phyloP scores from a whole-genome alignment of 1,139 yeast genomes.

The Hansenula lynferdii region DNA sequence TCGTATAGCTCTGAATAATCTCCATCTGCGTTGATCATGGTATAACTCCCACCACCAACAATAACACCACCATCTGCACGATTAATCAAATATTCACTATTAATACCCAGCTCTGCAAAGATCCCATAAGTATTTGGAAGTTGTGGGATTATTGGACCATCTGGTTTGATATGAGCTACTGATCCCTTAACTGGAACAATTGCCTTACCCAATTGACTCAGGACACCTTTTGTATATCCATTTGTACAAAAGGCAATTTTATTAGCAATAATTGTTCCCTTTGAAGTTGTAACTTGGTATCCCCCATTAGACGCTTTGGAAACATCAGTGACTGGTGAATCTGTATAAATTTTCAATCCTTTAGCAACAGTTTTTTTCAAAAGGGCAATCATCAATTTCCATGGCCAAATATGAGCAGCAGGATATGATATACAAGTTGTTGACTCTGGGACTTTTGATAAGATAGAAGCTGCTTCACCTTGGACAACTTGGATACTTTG shows the following conservation, averaged over 20 bases:
- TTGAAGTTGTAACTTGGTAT: slow-evolving; percentile 25
- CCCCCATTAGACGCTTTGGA: slow-evolving; percentile 15
- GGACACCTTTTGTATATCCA: slow-evolving; percentile 32
- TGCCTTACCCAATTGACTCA: slow-evolving; percentile 13
- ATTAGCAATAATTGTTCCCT: slow-evolving; percentile 28
- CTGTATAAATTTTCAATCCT: slow-evolving; percentile 36
- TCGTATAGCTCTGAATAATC: slow-evolving; percentile 5
- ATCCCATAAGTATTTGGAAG: slow-evolving; percentile 17
- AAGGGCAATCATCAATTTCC: slow-evolving; percentile 30
- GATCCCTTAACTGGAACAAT: slow-evolving; percentile 17
- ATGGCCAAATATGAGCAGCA: slow-evolving; percentile 38
- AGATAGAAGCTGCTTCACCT: slow-evolving; percentile 14
- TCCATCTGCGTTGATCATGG: slow-evolving; percentile 7
- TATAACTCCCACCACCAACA: slow-evolving; percentile 15
- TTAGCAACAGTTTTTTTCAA: slow-evolving; percentile 25
- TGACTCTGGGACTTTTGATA: slow-evolving; percentile 12
- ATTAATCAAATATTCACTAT: slow-evolving; percentile 16
- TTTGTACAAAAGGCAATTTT: slow-evolving; percentile 37
- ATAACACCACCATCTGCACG: slow-evolving; percentile 18
- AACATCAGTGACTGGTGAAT: slow-evolving; percentile 30
- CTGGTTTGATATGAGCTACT: slow-evolving; percentile 14
- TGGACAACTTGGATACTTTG: slow-evolving; percentile 12
- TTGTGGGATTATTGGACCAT: slow-evolving; percentile 13
- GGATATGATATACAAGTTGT: slow-evolving; percentile 30
- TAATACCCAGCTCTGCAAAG: slow-evolving; percentile 7